These are phyloP conservation scores for Stephania yunnanensis DNA, from an alignment of 164 flowering plant genomes.

Conservation along the genomic window DNA sequence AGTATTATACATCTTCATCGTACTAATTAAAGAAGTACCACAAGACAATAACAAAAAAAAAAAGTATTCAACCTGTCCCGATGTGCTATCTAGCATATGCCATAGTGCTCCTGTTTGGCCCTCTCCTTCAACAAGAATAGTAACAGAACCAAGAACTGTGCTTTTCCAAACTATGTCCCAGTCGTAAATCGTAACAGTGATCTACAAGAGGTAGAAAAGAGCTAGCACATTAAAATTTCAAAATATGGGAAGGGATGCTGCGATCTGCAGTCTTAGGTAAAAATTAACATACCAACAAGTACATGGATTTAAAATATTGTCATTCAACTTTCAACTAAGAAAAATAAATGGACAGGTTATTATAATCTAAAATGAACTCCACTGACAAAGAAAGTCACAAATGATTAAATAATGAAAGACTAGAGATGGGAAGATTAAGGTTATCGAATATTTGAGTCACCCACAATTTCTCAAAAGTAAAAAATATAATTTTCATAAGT, in stretches of 20 bases:
- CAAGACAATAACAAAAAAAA: neutral
- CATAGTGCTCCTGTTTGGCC: constrained; percentile 83
- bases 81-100: constrained; percentile 79
- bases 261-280: neutral
- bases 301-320: neutral
- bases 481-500: too few species aligned
- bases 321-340: too few species aligned
- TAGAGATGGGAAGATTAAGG: too few species aligned
- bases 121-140: constrained; percentile 73
- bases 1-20: neutral
- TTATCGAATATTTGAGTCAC: too few species aligned
- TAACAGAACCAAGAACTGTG: constrained; percentile 84
- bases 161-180: constrained; percentile 99
- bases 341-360: neutral
- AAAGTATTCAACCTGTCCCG: constrained; percentile 74
- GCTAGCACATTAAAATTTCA: neutral
- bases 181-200: constrained; percentile 84
- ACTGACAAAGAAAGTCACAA: neutral
- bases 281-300: too few species aligned
- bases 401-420: neutral
- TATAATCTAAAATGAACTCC: neutral
- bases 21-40: neutral
- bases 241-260: neutral
- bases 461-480: too few species aligned
- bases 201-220: constrained; percentile 35